Evolutionary conservation across 805 yeast genomes (phyloP).

Genomic region (Groenewaldozyma salmanticensis): DNA sequence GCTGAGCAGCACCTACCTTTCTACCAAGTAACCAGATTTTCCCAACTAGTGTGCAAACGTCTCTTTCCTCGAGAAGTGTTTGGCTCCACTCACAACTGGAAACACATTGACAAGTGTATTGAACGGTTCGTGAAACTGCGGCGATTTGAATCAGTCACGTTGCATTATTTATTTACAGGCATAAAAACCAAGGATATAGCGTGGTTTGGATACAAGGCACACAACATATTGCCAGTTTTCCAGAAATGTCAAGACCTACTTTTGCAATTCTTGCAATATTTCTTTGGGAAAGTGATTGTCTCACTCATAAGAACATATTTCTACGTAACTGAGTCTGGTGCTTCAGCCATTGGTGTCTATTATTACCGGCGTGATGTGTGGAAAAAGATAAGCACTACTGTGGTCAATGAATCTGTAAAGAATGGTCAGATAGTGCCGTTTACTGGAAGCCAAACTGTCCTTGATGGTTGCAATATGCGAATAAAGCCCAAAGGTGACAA

Average conservation of each 20-base stretch:
- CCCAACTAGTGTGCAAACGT: conserved; percentile 30
- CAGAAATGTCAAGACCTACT: conserved; percentile 31
- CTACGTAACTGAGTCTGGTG: conserved; percentile 54
- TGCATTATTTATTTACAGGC: conserved; percentile 22
- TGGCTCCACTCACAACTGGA: conserved; percentile 45
- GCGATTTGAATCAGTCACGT: conserved; percentile 28
- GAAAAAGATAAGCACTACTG: conserved; percentile 33
- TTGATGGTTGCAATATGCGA: conserved; percentile 33
- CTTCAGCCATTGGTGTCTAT: conserved; percentile 27
- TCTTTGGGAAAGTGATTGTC: conserved; percentile 38
- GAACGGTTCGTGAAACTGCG: conserved; percentile 31
- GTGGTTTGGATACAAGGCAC: conserved; percentile 41
- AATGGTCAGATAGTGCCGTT: not conserved
- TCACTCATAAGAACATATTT: conserved; percentile 45
- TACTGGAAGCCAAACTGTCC: conserved; percentile 2
- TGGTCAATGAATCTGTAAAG: conserved; percentile 28
- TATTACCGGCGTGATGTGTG: conserved; percentile 55
- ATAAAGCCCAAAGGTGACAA: conserved; percentile 46
- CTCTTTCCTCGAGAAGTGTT: conserved; percentile 42
- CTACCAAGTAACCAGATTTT: conserved; percentile 9
- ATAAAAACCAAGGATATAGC: conserved; percentile 36
- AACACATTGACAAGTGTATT: conserved; percentile 30
- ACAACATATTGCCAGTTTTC: conserved; percentile 35
- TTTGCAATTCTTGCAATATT: conserved; percentile 45
- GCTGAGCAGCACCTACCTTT: too few relatives aligned